A percentile compares a stretch with the other conserved stretches of the same genome.
Evolutionary conservation across 179 eudicot species (phyloP).

Genomic region (Heliamphora pulchella): DNA sequence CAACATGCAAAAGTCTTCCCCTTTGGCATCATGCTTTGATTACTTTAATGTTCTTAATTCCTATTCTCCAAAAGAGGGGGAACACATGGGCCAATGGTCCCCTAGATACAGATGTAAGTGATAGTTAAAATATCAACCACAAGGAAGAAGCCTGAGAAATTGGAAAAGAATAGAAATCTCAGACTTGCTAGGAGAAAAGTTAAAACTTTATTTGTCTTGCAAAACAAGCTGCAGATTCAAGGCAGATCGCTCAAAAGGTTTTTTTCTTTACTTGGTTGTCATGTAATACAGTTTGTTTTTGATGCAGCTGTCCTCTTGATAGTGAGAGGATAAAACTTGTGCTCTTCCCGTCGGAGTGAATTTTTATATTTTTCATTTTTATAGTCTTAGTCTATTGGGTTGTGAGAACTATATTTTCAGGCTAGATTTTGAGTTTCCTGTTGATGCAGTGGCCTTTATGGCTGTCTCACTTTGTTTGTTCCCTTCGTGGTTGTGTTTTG

Average conservation of each 20-base stretch:
- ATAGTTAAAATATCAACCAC: neutral
- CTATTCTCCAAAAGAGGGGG: neutral
- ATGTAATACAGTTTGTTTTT: neutral
- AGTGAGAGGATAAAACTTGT: neutral
- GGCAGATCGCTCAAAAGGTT: neutral
- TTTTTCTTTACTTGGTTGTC: neutral
- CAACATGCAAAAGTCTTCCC: no score
- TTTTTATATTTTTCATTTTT: neutral
- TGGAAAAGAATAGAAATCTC: no score
- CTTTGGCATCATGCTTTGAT: no score
- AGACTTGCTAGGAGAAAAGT: no score
- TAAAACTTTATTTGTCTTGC: no score
- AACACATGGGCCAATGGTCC: neutral
- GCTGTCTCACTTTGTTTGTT: neutral
- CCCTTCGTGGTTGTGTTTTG: neutral
- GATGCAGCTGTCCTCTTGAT: neutral
- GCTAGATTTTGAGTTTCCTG: neutral
- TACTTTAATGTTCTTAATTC: neutral
- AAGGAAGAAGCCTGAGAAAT: neutral
- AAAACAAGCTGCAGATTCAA: neutral
- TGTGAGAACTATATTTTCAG: neutral
- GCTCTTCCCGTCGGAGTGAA: neutral
- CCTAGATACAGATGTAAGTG: neutral
- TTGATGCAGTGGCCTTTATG: neutral
- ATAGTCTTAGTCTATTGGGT: neutral